Evolutionary conservation across 129 eudicot genomes (phyloP).

Genomic region (Chrysanthemum lavandulifolium): DNA sequence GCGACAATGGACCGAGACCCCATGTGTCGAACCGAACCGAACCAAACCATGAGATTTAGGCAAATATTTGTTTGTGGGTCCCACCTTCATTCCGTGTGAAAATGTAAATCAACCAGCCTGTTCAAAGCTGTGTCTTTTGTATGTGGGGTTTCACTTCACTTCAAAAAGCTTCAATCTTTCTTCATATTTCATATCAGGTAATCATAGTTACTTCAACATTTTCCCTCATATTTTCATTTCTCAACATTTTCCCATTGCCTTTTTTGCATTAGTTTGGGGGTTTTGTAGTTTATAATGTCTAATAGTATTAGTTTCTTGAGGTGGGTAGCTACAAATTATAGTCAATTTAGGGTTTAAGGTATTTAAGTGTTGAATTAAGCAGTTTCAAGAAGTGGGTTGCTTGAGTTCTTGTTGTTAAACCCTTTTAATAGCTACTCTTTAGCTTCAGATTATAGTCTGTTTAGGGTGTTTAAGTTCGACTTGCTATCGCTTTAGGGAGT

Average conservation of each 20-base stretch:
- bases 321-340: neutral
- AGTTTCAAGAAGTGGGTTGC: conserved; percentile 15
- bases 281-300: neutral
- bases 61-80: too few species aligned
- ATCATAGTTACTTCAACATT: conserved; percentile 4
- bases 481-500: conserved; percentile 2
- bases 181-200: conserved; percentile 25
- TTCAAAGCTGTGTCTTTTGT: too few species aligned
- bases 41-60: too few species aligned
- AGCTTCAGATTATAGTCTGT: conserved; percentile 7
- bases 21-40: too few species aligned
- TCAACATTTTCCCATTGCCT: neutral
- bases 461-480: neutral
- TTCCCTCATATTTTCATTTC: neutral
- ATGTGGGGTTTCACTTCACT: too few species aligned
- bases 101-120: too few species aligned
- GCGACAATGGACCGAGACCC: too few species aligned
- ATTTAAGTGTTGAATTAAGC: neutral
- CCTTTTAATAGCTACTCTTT: conserved; percentile 12
- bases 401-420: neutral
- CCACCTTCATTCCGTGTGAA: too few species aligned
- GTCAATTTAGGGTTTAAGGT: conserved; percentile 14
- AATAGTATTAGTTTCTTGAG: neutral
- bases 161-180: neutral
- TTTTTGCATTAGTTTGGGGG: neutral